Conservation (phyloP, 2,329 filamentous ascomycete species). For the Cryphonectria carpinicola region DNA sequence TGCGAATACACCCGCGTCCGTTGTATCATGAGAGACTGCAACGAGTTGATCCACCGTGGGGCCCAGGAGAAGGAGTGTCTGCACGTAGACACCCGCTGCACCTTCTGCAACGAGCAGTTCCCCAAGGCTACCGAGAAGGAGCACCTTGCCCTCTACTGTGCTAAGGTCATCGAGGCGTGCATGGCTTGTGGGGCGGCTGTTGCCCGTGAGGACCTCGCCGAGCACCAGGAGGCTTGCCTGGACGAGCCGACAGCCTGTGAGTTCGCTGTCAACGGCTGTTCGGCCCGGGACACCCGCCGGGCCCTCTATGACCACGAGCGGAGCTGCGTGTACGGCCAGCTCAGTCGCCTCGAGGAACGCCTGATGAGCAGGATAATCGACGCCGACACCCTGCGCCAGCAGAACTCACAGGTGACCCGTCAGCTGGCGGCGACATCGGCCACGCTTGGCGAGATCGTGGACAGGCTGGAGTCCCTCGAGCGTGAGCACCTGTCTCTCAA, state of each 20-base stretch:
- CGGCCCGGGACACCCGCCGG: constrained; percentile 4
- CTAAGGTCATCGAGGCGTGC: constrained; percentile 46
- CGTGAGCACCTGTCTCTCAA: constrained; percentile 14
- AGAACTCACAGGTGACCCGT: constrained; percentile 6
- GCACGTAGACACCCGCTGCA: constrained; percentile 53
- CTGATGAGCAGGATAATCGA: not conserved
- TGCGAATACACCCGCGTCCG: constrained; percentile 59
- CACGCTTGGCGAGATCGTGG: not conserved
- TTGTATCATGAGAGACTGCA: constrained; percentile 47
- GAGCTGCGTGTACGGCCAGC: constrained; percentile 24
- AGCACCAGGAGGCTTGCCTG: constrained; percentile 53
- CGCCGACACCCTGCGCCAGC: constrained; percentile 5
- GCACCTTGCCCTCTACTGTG: constrained; percentile 53
- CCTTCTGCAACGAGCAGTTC: constrained; percentile 51
- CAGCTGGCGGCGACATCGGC: not conserved
- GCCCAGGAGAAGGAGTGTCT: constrained; percentile 30
- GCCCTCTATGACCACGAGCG: constrained; percentile 50
- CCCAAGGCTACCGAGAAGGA: constrained; percentile 40
- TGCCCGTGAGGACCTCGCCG: constrained; percentile 38
- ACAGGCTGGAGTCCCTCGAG: constrained; percentile 4
- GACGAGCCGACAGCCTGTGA: constrained; percentile 43
- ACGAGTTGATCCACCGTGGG: constrained; percentile 11
- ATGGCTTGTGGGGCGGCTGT: constrained; percentile 32
- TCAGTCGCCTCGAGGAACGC: constrained; percentile 12
- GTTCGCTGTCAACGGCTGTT: constrained; percentile 42